Percentiles rank a stretch among this genome's conserved stretches.
Evolutionary conservation across 2,329 filamentous ascomycete genomes (phyloP).

Genomic region (Onygenales sp.): DNA sequence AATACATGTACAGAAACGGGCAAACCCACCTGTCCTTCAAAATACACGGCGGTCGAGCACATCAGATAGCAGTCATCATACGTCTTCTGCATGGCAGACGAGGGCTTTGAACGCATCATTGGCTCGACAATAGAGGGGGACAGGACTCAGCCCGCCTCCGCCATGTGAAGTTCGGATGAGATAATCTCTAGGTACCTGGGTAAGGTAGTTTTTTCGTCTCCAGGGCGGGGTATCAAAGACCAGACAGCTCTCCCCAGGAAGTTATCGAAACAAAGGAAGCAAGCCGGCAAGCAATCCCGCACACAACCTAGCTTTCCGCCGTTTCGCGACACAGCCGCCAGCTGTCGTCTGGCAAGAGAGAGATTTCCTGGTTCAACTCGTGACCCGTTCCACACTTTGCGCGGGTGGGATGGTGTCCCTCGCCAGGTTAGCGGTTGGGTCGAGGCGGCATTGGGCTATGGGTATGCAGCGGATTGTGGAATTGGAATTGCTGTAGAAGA

Average conservation of each 20-base stretch:
- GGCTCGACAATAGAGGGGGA: constrained; percentile 6
- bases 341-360: background rate
- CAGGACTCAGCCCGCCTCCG: constrained; percentile 9
- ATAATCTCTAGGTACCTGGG: too few relatives aligned
- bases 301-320: too few relatives aligned
- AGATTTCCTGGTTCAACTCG: background rate
- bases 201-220: background rate
- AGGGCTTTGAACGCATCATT: constrained; percentile 49
- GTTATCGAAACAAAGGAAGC: background rate
- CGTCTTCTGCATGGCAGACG: constrained; percentile 82
- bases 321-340: too few relatives aligned
- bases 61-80: constrained; percentile 95
- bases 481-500: too few relatives aligned
- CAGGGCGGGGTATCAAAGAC: constrained; percentile 4
- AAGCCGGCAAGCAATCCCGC: too few relatives aligned
- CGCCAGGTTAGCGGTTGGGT: background rate
- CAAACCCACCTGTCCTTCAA: constrained; percentile 69
- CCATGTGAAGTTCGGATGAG: constrained; percentile 1
- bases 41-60: constrained; percentile 92
- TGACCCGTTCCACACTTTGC: background rate
- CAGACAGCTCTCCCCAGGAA: constrained; percentile 2
- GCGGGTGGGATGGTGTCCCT: too few relatives aligned
- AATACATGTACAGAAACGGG: background rate
- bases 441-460: background rate
- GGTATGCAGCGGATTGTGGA: background rate